These are phyloP conservation scores for Nemania diffusa DNA, from an alignment of 2,329 filamentous ascomycete genomes.

Conservation along the genomic window DNA sequence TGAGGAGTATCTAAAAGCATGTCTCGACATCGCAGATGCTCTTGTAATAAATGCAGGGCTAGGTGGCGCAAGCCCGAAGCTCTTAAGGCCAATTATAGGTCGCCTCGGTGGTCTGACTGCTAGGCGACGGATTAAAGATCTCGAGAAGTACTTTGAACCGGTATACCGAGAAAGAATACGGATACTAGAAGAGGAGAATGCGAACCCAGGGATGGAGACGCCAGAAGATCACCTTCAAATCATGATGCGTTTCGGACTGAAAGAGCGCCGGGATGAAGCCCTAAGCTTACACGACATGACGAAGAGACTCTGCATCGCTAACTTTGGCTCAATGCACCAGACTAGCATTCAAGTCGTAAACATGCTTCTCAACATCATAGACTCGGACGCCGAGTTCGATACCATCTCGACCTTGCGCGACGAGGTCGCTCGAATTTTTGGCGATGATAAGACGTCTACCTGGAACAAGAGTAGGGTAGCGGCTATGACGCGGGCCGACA, in stretches of 20 bases:
- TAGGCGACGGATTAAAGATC: constrained; percentile 39
- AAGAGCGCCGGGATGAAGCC: constrained; percentile 53
- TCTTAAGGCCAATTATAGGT: constrained; percentile 31
- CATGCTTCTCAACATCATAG: constrained; percentile 56
- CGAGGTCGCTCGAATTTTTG: constrained; percentile 51
- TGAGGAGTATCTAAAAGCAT: constrained; percentile 38
- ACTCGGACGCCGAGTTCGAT: constrained; percentile 52
- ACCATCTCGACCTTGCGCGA: constrained; percentile 53
- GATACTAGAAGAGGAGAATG: constrained; percentile 33
- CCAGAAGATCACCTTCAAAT: constrained; percentile 56
- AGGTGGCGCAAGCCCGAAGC: constrained; percentile 24
- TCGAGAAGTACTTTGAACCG: constrained; percentile 44
- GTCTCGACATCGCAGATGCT: constrained; percentile 30
- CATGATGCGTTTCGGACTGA: constrained; percentile 54
- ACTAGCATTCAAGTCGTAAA: constrained; percentile 54
- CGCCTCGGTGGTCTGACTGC: constrained; percentile 34
- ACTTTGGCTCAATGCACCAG: constrained; percentile 55
- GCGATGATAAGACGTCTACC: constrained; percentile 8
- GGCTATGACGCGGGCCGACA: constrained; percentile 55
- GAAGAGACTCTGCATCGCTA: constrained; percentile 48
- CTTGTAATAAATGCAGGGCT: constrained; percentile 30
- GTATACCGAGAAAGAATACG: constrained; percentile 39
- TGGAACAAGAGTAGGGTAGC: constrained; percentile 56
- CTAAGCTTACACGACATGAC: constrained; percentile 46
- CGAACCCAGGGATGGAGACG: constrained; percentile 38